Evolutionary conservation across 2,329 filamentous ascomycete genomes (phyloP).

Genomic region (Pseudogymnoascus sp.): DNA sequence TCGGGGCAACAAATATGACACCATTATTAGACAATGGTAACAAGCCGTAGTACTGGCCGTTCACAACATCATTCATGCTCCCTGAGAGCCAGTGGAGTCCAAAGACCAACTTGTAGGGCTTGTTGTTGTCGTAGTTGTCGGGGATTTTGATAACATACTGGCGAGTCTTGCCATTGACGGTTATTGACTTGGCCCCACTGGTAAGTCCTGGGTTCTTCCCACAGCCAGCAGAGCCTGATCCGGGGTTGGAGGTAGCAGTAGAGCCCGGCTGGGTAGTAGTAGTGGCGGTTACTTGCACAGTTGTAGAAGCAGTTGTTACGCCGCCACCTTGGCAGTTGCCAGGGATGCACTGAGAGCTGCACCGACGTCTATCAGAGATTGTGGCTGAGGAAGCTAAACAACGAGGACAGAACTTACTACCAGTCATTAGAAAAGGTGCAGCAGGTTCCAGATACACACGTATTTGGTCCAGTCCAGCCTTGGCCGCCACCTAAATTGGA

Average conservation of each 20-base stretch:
- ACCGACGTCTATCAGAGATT: neutral
- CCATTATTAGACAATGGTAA: conserved; percentile 24
- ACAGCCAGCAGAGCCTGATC: conserved; percentile 27
- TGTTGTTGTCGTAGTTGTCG: conserved; percentile 33
- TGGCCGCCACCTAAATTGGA: neutral
- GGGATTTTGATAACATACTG: conserved; percentile 36
- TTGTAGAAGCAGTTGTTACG: neutral
- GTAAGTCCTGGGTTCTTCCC: conserved; percentile 27
- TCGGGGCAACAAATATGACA: conserved; percentile 31
- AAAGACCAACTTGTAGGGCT: conserved; percentile 37
- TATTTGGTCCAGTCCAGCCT: neutral
- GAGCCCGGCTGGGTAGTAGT: neutral
- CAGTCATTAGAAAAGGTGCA: conserved; percentile 2
- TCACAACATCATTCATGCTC: conserved; percentile 32
- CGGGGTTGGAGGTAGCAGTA: neutral
- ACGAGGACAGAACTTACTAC: neutral
- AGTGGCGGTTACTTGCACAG: neutral
- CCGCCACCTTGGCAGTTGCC: neutral
- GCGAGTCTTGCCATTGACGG: conserved; percentile 32
- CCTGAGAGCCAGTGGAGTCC: conserved; percentile 36
- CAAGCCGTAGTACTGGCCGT: conserved; percentile 31
- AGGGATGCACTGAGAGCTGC: neutral
- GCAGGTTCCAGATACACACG: neutral
- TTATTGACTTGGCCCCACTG: conserved; percentile 29
- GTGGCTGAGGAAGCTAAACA: neutral